Base-by-base conservation (phyloP, 306 rosid genomes). In the Casuarina cunninghamiana region DNA sequence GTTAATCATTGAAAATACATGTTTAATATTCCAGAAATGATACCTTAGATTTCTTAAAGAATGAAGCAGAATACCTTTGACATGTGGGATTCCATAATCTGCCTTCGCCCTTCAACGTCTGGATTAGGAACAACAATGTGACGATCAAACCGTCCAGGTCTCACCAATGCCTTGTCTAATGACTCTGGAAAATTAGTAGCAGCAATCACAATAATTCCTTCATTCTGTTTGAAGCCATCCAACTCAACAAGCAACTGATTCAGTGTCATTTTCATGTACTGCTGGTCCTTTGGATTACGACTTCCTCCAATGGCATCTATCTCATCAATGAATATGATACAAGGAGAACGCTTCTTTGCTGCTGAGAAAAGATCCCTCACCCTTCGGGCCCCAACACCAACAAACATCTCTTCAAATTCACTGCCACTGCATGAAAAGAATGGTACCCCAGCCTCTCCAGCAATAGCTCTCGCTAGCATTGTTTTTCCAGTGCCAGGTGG, bases 391-490 rank as follows among this genome's bases (percentile, higher is more conserved):
- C 98, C 99, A 81, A 93, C 97, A 79, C 99, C 99, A 62, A 93
- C 96, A 88, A 75, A 93, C 91, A 88, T 89, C 89, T 95, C 98
- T 77, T 95, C 97, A 85, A 93, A 95, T 85, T 95, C 99, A 84
- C 99, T 90, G 68, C 99, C 98, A 75, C 97, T 95, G 86, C 93
- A 85, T 45, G 96, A 87, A 75, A 91, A 95, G 96, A 95, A 91
- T 32, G 99, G 99, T 53, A 95, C 98, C 77, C 91, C 96, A 45
- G 97, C 97, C 89, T 95, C 99, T 74, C 98, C 98, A 75, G 99
- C 99, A 75, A 95, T 90, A 51, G 99, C 97, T 86, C 94, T 87
- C 53, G 98, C 99, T 85, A 95, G 68, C 99, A 95, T 93, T 44
- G 99, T 95, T 84, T 93, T 95, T 19, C 98, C 98, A 17, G 97